These are phyloP conservation scores for Phalaenopsis equestris DNA, from an alignment of 106 monocot genomes.

Conservation along the genomic window DNA sequence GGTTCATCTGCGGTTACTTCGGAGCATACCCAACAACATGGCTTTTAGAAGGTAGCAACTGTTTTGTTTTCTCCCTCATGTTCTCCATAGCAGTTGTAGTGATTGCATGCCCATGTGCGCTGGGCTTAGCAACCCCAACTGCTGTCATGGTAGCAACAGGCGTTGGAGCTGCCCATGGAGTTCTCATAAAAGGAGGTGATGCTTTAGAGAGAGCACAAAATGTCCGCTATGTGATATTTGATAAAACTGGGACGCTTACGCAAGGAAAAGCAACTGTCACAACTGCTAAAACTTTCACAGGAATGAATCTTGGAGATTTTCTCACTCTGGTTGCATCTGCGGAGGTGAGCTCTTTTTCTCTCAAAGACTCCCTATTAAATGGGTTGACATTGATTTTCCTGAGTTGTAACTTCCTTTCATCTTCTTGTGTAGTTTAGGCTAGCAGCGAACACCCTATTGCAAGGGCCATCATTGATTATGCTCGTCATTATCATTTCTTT, in stretches of 20 bases:
- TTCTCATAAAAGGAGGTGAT: conserved; percentile 96
- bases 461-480: conserved; percentile 80
- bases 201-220: conserved; percentile 90
- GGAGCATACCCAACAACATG: conserved; percentile 81
- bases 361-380: neutral
- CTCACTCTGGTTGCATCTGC: conserved; percentile 87
- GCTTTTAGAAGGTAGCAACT: conserved; percentile 60
- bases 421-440: conserved; percentile 62
- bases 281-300: conserved; percentile 47
- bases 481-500: conserved; percentile 80
- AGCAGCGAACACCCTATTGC: conserved; percentile 96
- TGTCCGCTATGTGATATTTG: conserved; percentile 69
- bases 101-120: conserved; percentile 96
- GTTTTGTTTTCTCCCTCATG: conserved; percentile 95
- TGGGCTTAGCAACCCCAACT: conserved; percentile 94
- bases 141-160: conserved; percentile 99
- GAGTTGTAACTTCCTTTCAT: conserved; percentile 6
- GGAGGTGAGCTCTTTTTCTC: conserved; percentile 41
- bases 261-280: conserved; percentile 84
- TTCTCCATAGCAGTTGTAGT: conserved; percentile 97
- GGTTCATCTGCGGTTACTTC: conserved; percentile 82
- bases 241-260: conserved; percentile 95
- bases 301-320: conserved; percentile 68
- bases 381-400: too few species aligned
- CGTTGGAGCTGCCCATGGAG: conserved; percentile 78